phyloP scores from a whole-genome alignment of 2,329 filamentous ascomycete genomes.

The Lachnellula cervina region DNA sequence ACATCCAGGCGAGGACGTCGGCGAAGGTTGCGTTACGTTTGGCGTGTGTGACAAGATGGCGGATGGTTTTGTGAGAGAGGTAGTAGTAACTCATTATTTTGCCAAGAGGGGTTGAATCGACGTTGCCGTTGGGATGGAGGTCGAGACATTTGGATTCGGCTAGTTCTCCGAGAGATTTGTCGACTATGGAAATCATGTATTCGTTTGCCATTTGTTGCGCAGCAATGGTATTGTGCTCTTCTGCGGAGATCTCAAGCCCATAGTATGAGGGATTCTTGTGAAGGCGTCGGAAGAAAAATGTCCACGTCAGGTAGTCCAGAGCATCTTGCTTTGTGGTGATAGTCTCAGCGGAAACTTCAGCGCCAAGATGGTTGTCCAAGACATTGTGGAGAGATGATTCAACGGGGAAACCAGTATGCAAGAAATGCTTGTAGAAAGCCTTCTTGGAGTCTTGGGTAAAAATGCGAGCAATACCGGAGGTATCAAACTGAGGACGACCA shows the following conservation, averaged over 20 bases:
- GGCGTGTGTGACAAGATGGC: slow-evolving; percentile 72
- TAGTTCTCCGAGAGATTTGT: slow-evolving; percentile 77
- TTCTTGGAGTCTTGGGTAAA: slow-evolving; percentile 98
- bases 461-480: slow-evolving; percentile 90
- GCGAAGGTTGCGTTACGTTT: slow-evolving; percentile 72
- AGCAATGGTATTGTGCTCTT: slow-evolving; percentile 82
- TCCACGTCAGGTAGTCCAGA: slow-evolving; percentile 97
- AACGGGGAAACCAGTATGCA: slow-evolving; percentile 96
- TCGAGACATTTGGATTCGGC: slow-evolving; percentile 79
- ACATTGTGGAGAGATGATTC: slow-evolving; percentile 96
- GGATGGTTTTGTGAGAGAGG: slow-evolving; percentile 89
- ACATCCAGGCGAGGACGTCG: slow-evolving; percentile 89
- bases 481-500: slow-evolving; percentile 93
- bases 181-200: slow-evolving; percentile 90
- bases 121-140: slow-evolving; percentile 78
- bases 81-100: slow-evolving; percentile 99
- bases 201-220: slow-evolving; percentile 88
- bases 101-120: slow-evolving; percentile 84
- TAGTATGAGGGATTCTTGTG: slow-evolving; percentile 99
- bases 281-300: slow-evolving; percentile 94
- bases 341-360: slow-evolving; percentile 90
- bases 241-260: slow-evolving; percentile 85
- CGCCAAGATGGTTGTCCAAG: slow-evolving; percentile 91
- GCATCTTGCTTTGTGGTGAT: slow-evolving; percentile 94
- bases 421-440: slow-evolving; percentile 98